Base-by-base conservation (phyloP, 2,329 filamentous ascomycete genomes). In the Xylaria sp. region DNA sequence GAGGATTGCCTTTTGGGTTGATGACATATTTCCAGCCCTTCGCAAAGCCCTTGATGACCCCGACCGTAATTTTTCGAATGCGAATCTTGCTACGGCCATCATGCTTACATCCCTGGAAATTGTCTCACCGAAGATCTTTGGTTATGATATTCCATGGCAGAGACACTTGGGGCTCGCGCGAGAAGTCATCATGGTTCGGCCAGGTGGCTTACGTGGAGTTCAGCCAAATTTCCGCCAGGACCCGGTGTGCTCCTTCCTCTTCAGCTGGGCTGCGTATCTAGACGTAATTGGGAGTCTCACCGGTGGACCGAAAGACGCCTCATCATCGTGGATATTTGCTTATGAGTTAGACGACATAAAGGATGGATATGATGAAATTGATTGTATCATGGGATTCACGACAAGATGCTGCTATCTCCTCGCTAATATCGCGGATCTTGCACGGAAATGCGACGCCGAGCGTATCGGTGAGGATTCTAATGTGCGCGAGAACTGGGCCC, bases 41-140 rank as follows among this genome's bases (percentile, higher is more conserved):
- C 88, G 92, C 32, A 81, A 87, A 69, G 90, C 92, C 1, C 83
- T 96, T 25, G 84, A 86, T 67, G 86, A 90, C 63, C 84, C 86
- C 0, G 83, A 84, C 47, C 84, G 87, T 69, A 87, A 88, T 48
- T 89, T 93, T 12, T 91, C 91, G 0, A 90, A 93, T 72, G 88
- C 88, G 18, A 92, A 91, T 63, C 84, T 97, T 2, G 92, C 93
- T 0, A 93, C 92, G 0, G 91, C 93, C 8, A 94, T 97, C 70
- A 94, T 96, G 91, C 86, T 97, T 54, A 88, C 92, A 0, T 94
- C 92, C 1, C 83, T 96, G 23, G 92, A 96, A 76, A 95, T 96
- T 65, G 90, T 96, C 59, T 93, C 91, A 0, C 93, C 93, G 0
- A 91, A 90, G 65, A 91, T 92, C 0, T 95, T 96, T 76, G 92